Evolutionary conservation across 192 early-diverging fungal species (phyloP).

Genomic region (Coemansia sp.): DNA sequence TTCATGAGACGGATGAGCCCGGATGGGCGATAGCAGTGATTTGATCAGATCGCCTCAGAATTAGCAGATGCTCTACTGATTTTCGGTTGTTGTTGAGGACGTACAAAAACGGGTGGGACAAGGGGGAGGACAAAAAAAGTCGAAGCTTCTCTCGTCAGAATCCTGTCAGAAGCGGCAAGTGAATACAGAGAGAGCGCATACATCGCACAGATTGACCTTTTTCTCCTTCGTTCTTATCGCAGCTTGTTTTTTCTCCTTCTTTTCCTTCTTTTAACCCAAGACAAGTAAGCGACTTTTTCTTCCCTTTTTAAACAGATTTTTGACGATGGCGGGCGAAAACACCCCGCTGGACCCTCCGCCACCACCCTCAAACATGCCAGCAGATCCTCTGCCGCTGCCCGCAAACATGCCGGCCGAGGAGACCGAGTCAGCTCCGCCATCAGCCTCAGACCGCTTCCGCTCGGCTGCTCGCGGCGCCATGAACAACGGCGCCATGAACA

Average conservation of each 20-base stretch:
- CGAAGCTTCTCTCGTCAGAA: too few relatives aligned
- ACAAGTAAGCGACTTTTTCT: neutral
- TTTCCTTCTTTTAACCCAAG: neutral
- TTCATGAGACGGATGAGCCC: too few relatives aligned
- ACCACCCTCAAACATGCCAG: neutral
- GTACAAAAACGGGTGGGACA: too few relatives aligned
- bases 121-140: too few relatives aligned
- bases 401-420: neutral
- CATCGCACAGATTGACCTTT: too few relatives aligned
- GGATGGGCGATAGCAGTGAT: too few relatives aligned
- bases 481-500: slow-evolving; percentile 6
- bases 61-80: too few relatives aligned
- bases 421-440: neutral
- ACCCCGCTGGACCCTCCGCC: neutral
- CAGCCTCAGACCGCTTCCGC: slow-evolving; percentile 38
- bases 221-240: too few relatives aligned
- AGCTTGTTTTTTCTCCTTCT: neutral
- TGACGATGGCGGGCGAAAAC: neutral
- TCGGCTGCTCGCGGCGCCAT: slow-evolving; percentile 26
- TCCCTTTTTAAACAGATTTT: neutral
- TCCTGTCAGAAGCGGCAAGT: too few relatives aligned
- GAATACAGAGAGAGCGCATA: too few relatives aligned
- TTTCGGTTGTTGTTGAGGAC: too few relatives aligned
- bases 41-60: too few relatives aligned
- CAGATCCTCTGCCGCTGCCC: neutral